Evolutionary conservation across 2,329 filamentous ascomycete genomes (phyloP), one percentile per base, ranked within the genome.

Genomic region (Exophiala mesophila): DNA sequence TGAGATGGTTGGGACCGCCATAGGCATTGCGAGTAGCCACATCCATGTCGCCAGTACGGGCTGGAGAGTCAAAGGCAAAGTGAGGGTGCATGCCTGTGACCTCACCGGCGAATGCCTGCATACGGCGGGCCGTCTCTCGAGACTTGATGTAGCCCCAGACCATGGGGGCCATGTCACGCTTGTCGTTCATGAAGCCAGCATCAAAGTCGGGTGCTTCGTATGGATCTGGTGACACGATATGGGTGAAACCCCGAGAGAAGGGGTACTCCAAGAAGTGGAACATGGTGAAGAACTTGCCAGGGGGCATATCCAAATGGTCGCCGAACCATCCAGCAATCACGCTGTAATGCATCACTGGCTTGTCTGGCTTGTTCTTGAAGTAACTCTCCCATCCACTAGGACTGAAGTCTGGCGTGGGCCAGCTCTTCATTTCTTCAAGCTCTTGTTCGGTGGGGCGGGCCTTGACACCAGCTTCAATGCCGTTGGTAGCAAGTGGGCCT

Each of bases 121-220:
- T 88, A 50, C 83, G 78, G 3, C 85, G 76, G 2, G 85, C 85
- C 3, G 83, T 88, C 72, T 88, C 84, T 44, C 84, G 81, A 2
- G 81, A 85, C 67, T 88, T 88, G 70, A 88, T 85, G 65, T 88
- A 88, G 3, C 81, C 81, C 84, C 85, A 88, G 4, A 89, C 83
- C 80, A 85, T 87, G 6, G 85, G 83, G 1, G 80, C 83, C 84
- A 89, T 88, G 57, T 89, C 85, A 17, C 85, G 74, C 65, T 86
- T 82, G 64, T 89, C 85, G 56, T 86, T 89, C 84, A 89, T 88
- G 70, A 88, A 89, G 16, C 84, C 83, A 1, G 82, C 77, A 59
- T 89, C 85, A 55, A 89, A 88, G 66, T 88, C 85, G 0, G 84
- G 84, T 10, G 71, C 68, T 33, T 82, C 84, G 58, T 89, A 89